Evolutionary conservation across 805 yeast species (phyloP), one percentile per base, ranked within the genome.

Genomic region (Crinitomyces ghanaensis): DNA sequence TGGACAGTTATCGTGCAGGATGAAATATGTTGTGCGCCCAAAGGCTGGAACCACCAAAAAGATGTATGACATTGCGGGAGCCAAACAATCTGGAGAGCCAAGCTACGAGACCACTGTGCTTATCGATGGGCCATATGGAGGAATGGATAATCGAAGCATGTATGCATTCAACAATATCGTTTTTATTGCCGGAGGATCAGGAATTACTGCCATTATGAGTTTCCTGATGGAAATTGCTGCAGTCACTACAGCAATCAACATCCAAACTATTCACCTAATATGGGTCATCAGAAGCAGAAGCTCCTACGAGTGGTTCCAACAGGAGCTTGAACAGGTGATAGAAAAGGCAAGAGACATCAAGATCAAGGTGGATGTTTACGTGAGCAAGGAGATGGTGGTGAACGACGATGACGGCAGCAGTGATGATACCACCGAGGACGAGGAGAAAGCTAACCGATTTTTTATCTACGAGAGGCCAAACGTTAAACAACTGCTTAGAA

Each of bases 111-210:
- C 28, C 19, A 62, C 59, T 24, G 66, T 62, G 0, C 34, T 52
- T 4, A 50, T 67, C 26, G 54, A 55, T 20, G 74, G 74, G 0
- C 74, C 74, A 0, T 62, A 54, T 38, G 72, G 72, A 0, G 68
- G 62, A 2, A 45, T 50, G 14, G 51, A 52, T 26, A 9, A 21
- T n/a, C 67, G 66, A 36, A 61, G 66, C 4, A 50, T 66, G 20
- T 44, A 54, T 7, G 52, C 59, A 4, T 69, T 68, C 41, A 70
- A 67, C 31, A 39, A 62, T 8, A 53, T 51, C 8, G 31, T 61
- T 4, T 59, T 66, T 23, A 37, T 67, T 12, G 55, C 56, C 8
- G 62, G 65, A 4, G 74, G 73, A 1, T 55, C 65, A 2, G 74
- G 74, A 2, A 63, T 61, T 4, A 57, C 72, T 0, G 44, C 47